A percentile compares a stretch with the other conserved stretches of the same genome.
phyloP scores from a whole-genome alignment of 306 rosid genomes.

The Alnus rubra region DNA sequence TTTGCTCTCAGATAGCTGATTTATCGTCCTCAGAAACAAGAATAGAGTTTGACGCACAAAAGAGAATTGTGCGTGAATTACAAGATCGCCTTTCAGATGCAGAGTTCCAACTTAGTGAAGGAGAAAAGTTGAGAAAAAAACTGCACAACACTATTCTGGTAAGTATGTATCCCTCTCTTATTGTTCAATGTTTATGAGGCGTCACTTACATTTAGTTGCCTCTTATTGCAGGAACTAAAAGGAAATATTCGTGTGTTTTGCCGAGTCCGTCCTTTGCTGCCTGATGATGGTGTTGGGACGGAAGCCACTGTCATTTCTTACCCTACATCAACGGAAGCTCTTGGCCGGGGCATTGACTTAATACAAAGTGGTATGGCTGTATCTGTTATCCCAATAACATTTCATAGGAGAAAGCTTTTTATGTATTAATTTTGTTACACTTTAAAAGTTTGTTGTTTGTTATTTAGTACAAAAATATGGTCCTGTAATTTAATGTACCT shows the following conservation, averaged over 20 bases:
- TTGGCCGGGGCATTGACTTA: constrained; percentile 83
- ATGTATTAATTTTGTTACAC: constrained; percentile 1
- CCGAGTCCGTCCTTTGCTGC: constrained; percentile 86
- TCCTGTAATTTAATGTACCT: background rate
- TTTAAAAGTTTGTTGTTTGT: constrained; percentile 3
- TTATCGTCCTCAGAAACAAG: constrained; percentile 60
- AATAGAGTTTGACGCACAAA: constrained; percentile 63
- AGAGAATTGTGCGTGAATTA: constrained; percentile 47
- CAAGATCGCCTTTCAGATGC: constrained; percentile 62
- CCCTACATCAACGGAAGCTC: constrained; percentile 78
- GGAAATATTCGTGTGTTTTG: constrained; percentile 97
- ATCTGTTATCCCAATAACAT: constrained; percentile 1
- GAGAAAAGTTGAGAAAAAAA: constrained; percentile 77
- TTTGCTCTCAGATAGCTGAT: constrained; percentile 54
- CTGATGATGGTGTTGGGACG: constrained; percentile 70
- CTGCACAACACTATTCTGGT: constrained; percentile 90
- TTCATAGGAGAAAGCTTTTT: constrained; percentile 4
- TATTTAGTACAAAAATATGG: background rate
- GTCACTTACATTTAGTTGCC: constrained; percentile 14
- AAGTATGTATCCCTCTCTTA: constrained; percentile 13
- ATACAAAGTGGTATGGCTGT: constrained; percentile 62
- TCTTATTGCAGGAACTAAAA: constrained; percentile 68
- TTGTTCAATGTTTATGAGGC: background rate
- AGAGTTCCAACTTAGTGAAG: constrained; percentile 70
- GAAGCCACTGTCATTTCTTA: constrained; percentile 62